Percentiles rank a stretch among this genome's conserved stretches.
Conservation (phyloP, 805 yeast species). For the Cyberlindnera americana region DNA sequence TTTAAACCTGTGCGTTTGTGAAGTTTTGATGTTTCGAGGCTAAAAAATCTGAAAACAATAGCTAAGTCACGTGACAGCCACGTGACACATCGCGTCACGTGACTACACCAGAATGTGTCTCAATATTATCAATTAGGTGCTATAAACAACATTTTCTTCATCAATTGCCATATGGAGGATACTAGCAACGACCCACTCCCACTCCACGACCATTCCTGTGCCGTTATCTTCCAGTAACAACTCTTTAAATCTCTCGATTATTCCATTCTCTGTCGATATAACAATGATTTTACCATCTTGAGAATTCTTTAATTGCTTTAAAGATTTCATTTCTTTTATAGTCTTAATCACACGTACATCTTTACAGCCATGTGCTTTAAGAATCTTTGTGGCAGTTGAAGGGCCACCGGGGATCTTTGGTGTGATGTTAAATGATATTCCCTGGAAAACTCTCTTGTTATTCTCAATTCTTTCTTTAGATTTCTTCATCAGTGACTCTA, state of each 20-base stretch:
- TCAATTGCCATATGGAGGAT: slow-evolving; percentile 45
- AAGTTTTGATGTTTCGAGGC: no score
- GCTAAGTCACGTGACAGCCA: no score
- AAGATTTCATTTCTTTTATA: slow-evolving; percentile 22
- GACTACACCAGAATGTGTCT: no score
- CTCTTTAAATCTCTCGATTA: slow-evolving; percentile 30
- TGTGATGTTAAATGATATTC: slow-evolving; percentile 51
- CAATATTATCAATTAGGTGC: no score
- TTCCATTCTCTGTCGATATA: slow-evolving; percentile 34
- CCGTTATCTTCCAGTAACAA: slow-evolving; percentile 19
- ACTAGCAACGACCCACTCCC: slow-evolving; percentile 62
- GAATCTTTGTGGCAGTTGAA: slow-evolving; percentile 50
- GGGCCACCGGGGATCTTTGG: slow-evolving; percentile 58
- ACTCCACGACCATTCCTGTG: slow-evolving; percentile 41
- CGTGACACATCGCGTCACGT: no score
- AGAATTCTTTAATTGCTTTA: slow-evolving; percentile 18
- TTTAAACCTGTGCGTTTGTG: no score
- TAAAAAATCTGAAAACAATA: no score
- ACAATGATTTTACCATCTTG: slow-evolving; percentile 21
- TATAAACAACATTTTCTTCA: neutral
- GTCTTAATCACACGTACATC: slow-evolving; percentile 29
- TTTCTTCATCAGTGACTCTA: slow-evolving; percentile 11
- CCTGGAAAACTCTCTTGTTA: slow-evolving; percentile 41
- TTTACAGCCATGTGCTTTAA: slow-evolving; percentile 55
- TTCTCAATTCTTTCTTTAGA: slow-evolving; percentile 11